These are phyloP conservation scores for Prunus armeniaca DNA, from an alignment of 306 rosid genomes.

Conservation along the genomic window DNA sequence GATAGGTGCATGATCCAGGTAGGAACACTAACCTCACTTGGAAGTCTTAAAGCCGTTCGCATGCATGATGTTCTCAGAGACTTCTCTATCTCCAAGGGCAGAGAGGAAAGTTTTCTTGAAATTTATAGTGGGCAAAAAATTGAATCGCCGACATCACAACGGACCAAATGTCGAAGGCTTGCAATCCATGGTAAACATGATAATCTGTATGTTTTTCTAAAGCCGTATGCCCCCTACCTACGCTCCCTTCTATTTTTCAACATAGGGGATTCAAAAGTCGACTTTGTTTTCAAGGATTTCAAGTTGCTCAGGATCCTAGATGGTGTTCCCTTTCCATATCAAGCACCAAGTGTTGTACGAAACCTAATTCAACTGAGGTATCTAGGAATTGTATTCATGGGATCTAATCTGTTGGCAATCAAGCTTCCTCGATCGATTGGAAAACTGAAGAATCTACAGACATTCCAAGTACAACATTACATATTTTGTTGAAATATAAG, in stretches of 20 bases:
- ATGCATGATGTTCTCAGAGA: conserved; percentile 13
- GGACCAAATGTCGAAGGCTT: background rate
- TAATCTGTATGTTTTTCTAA: background rate
- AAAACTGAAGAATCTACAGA: too few species aligned
- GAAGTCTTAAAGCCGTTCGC: background rate
- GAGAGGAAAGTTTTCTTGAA: background rate
- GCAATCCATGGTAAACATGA: background rate
- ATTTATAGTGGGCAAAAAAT: background rate
- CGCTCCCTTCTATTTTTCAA: background rate
- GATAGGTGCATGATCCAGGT: background rate
- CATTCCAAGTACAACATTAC: too few species aligned
- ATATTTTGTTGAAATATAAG: too few species aligned
- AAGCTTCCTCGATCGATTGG: background rate
- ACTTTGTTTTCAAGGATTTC: background rate
- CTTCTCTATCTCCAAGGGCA: background rate
- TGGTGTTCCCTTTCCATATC: too few species aligned
- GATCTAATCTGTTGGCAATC: too few species aligned
- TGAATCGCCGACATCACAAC: background rate
- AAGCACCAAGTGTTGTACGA: too few species aligned
- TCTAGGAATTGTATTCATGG: too few species aligned
- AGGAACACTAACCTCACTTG: background rate
- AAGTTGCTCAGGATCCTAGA: background rate
- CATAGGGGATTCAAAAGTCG: too few species aligned
- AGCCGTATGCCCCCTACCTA: background rate
- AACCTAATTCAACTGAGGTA: too few species aligned